These are phyloP conservation scores for Myxozyma neotropica DNA, from an alignment of 805 yeast species.

Conservation along the genomic window DNA sequence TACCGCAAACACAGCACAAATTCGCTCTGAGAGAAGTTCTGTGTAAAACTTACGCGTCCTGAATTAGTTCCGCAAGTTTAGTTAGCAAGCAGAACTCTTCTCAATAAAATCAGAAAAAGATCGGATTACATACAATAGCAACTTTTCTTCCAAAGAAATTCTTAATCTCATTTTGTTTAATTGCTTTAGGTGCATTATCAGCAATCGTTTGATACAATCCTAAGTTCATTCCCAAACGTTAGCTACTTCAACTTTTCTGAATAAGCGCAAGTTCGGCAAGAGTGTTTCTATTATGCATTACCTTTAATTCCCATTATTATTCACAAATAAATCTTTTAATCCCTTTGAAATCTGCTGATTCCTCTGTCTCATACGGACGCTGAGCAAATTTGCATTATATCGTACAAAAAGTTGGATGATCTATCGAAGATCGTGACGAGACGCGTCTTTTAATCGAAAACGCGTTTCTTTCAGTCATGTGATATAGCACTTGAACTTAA, in stretches of 20 bases:
- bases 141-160: slow-evolving; percentile 89
- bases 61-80: background rate
- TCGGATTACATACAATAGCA: slow-evolving; percentile 65
- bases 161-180: slow-evolving; percentile 77
- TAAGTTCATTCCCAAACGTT: slow-evolving; percentile 30
- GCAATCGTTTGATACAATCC: slow-evolving; percentile 85
- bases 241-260: too few relatives aligned
- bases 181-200: slow-evolving; percentile 86
- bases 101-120: background rate
- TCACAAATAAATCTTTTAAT: background rate
- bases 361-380: too few relatives aligned
- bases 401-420: too few relatives aligned
- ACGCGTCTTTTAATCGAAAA: too few relatives aligned
- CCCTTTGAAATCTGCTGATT: too few relatives aligned
- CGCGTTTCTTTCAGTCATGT: too few relatives aligned
- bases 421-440: too few relatives aligned
- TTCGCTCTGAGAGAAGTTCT: too few relatives aligned
- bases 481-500: too few relatives aligned
- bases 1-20: background rate
- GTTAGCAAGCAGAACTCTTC: background rate
- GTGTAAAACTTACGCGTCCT: slow-evolving; percentile 40
- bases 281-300: slow-evolving; percentile 34
- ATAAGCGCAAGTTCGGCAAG: background rate
- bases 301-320: slow-evolving; percentile 55
- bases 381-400: too few relatives aligned